Percentiles rank a stretch among this genome's conserved stretches.
Evolutionary conservation across 257 asterid genomes (phyloP).

Genomic region (Osmanthus fragrans): DNA sequence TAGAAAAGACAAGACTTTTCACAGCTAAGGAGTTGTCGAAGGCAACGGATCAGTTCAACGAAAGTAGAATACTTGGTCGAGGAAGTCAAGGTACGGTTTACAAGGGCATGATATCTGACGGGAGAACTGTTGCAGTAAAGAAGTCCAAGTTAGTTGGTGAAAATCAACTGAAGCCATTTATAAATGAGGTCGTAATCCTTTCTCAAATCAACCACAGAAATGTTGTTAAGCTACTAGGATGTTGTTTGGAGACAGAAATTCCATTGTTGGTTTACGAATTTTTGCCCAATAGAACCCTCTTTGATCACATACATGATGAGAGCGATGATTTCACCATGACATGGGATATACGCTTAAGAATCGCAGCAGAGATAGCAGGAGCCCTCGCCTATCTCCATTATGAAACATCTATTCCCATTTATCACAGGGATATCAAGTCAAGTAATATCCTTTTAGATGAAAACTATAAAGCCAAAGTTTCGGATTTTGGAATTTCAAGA

Average conservation of each 20-base stretch:
- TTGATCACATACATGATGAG: conserved; percentile 27
- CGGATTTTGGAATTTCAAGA: conserved; percentile 43
- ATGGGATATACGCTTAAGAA: conserved; percentile 40
- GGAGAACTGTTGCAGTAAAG: conserved; percentile 38
- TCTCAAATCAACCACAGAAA: conserved; percentile 38
- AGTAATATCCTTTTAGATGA: conserved; percentile 41
- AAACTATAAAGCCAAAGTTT: conserved; percentile 36
- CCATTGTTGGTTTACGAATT: conserved; percentile 38
- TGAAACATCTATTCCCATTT: conserved; percentile 33
- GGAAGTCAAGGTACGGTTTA: conserved; percentile 46
- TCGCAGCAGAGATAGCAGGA: conserved; percentile 34
- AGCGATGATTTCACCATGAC: conserved; percentile 28
- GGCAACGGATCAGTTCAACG: conserved; percentile 39
- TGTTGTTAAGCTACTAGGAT: conserved; percentile 37
- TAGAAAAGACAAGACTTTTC: conserved; percentile 31
- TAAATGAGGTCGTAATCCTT: conserved; percentile 37
- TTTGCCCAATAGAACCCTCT: conserved; percentile 34
- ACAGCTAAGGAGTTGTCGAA: conserved; percentile 36
- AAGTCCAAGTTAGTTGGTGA: conserved; percentile 26
- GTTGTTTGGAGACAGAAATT: conserved; percentile 39
- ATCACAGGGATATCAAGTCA: conserved; percentile 44
- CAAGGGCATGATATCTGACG: conserved; percentile 47
- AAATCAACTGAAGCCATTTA: conserved; percentile 31
- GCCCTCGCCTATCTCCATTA: conserved; percentile 42
- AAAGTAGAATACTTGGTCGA: conserved; percentile 33